Evolutionary conservation across 2,329 filamentous ascomycete species (phyloP), one percentile per base, ranked within the genome.

Genomic region (Colletotrichum gloeosporioides): DNA sequence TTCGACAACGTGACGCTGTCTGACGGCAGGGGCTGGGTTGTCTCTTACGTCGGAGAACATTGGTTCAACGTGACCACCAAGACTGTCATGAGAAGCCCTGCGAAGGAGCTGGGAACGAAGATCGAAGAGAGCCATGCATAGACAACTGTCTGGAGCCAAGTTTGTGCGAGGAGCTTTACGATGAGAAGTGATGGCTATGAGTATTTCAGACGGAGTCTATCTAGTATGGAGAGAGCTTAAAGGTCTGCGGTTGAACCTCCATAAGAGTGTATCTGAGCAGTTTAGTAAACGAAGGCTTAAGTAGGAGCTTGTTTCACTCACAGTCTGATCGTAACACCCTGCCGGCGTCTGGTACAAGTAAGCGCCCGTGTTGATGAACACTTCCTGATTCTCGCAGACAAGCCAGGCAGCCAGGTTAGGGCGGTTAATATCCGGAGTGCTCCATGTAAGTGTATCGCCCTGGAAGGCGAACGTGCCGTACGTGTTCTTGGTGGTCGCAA

Each of bases 381-480:
- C 78, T 62, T 80, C 81, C 82, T 90, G 87, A 8, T 85, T 84
- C 62, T 83, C 84, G 77, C 90, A 93, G 69, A 92, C 90, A 78
- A 91, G 87, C 90, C 90, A 93, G 2, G 91, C 91, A 25, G 87
- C 89, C 61, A 86, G 80, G 80, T 92, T 93, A 67, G 90, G 90
- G 44, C 91, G 82, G 65, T 84, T 82, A 39, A 92, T 82, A 29
- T 85, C 87, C 2, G 86, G 80, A 16, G 85, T 86, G 69, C 82
- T 86, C 91, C 91, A 92, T 13, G 88, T 89, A 39, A 92, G 80
- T 4, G 90, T 87, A 81, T 92, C 91, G n/a, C 90, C 90, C 77
- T 88, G 87, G 81, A 88, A 93, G 1, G 83, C 87, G 80, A 92
- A 92, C 0, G 87, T 87, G 8, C 91, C 91, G 74, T 90, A 92